Conservation (phyloP, 768 basidiomycete species). For the Fomitopsis pulvina region DNA sequence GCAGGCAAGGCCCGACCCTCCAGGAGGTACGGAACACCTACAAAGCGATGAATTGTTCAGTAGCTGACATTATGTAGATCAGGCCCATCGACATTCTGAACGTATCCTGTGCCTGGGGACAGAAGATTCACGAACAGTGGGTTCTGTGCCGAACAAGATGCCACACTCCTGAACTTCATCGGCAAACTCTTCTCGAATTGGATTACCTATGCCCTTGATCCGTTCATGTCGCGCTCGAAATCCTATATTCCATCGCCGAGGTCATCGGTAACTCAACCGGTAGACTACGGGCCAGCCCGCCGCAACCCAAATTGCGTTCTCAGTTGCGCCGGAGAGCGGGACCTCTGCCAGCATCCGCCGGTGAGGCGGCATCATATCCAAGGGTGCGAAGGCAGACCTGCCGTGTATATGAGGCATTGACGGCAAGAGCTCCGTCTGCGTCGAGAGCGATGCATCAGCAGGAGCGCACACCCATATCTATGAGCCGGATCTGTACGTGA, state of each 20-base stretch:
- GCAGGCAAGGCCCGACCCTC: slow-evolving; percentile 21
- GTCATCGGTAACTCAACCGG: slow-evolving; percentile 24
- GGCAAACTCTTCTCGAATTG: slow-evolving; percentile 25
- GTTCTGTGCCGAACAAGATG: slow-evolving; percentile 18
- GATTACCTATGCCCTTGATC: slow-evolving; percentile 26
- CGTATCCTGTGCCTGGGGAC: slow-evolving; percentile 20
- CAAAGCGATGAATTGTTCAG: too few species aligned
- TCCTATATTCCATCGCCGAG: slow-evolving; percentile 20
- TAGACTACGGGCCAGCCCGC: slow-evolving; percentile 15
- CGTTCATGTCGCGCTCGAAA: slow-evolving; percentile 23
- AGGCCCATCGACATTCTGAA: slow-evolving; percentile 27
- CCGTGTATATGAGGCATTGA: slow-evolving; percentile 28
- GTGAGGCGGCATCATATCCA: slow-evolving; percentile 17
- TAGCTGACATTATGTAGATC: slow-evolving; percentile 16
- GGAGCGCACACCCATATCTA: slow-evolving; percentile 10
- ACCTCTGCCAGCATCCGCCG: slow-evolving; percentile 23
- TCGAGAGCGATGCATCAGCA: slow-evolving; percentile 18
- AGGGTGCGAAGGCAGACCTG: slow-evolving; percentile 17
- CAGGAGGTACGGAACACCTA: slow-evolving; percentile 30
- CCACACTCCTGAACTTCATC: slow-evolving; percentile 20
- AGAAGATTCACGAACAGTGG: slow-evolving; percentile 7
- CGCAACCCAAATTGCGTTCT: slow-evolving; percentile 24
- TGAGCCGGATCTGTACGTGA: slow-evolving; percentile 25
- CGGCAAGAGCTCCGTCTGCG: slow-evolving; percentile 25
- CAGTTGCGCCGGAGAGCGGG: slow-evolving; percentile 25